phyloP scores from a whole-genome alignment of 192 early-diverging fungal species.

The Umbelopsis ramanniana region DNA sequence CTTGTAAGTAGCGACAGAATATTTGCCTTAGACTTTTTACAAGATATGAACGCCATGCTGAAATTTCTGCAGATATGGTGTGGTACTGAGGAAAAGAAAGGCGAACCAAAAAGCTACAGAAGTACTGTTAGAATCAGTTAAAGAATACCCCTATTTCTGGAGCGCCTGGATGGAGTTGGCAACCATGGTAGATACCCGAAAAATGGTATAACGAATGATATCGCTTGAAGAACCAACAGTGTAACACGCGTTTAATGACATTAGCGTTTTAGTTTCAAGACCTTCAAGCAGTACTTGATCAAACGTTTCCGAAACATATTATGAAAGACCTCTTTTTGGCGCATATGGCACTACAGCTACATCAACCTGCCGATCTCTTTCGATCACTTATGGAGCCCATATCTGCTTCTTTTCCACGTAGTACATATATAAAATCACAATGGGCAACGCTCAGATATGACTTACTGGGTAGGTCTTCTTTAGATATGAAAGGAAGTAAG shows the following conservation, averaged over 20 bases:
- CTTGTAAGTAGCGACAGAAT: conserved; percentile 49
- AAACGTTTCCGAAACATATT: conserved; percentile 26
- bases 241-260: not conserved
- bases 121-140: conserved; percentile 68
- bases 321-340: conserved; percentile 55
- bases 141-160: conserved; percentile 84
- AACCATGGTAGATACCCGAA: conserved; percentile 48
- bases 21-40: not conserved
- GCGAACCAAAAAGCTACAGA: conserved; percentile 49
- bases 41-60: conserved; percentile 10
- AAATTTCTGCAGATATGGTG: conserved; percentile 52
- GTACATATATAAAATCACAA: conserved; percentile 68
- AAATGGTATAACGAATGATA: conserved; percentile 29
- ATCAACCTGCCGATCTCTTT: conserved; percentile 40
- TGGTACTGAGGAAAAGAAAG: conserved; percentile 49
- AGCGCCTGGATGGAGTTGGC: conserved; percentile 87
- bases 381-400: conserved; percentile 43
- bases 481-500: not conserved
- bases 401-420: conserved; percentile 57
- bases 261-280: conserved; percentile 22
- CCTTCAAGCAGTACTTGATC: conserved; percentile 25
- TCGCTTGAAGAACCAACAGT: too few species aligned
- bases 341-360: conserved; percentile 59
- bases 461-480: conserved; percentile 34
- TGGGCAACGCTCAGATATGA: conserved; percentile 67